Evolutionary conservation across 768 basidiomycete species (phyloP), one percentile per base, ranked within the genome.

Genomic region (Boletellus sp.): DNA sequence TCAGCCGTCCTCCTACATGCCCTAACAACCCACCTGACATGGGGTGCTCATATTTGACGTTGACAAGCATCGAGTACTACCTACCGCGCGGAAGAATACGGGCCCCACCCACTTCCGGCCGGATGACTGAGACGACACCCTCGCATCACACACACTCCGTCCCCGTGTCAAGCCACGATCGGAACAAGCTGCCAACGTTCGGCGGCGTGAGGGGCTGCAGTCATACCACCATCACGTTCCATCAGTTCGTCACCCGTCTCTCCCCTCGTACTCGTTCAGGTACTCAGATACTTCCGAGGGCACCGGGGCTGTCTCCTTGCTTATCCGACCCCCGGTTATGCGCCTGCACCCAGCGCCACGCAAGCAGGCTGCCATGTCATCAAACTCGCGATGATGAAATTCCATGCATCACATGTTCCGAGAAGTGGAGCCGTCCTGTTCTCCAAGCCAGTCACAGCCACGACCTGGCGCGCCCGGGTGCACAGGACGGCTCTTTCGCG

Each of bases 21-120:
- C 54, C 45, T 56, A 50, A 42, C 53, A 35, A 56, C 46, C 16
- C 37, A 43, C 47, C 35, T 48, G 57, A 51, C 57, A 59, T 42
- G 42, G 52, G 34, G 24, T 49, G 26, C 41, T 31, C 22, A 41
- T 23, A 31, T 17, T 45, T 59, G 48, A 34, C 34, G 17, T 35
- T 23, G 44, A 57, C 40, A 38, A 43, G 3, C 47, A 22, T 39
- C 54, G 24, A 41, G 20, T 34, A 17, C 39, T 35, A 11, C 26
- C 37, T 32, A 11, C 28, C 7, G 8, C 5, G 23, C 54, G 58
- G 58, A 50, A 38, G 13, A 38, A 49, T 20, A 43, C 58, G 57
- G 57, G 24, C 52, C 42, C n/a, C 28, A 20, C 48, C 28, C 28
- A 28, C 41, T 34, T 34, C 41, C 45, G 13, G 41, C 28, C 36